phyloP scores from a whole-genome alignment of 1,139 yeast species.

The Lodderomyces margitis region DNA sequence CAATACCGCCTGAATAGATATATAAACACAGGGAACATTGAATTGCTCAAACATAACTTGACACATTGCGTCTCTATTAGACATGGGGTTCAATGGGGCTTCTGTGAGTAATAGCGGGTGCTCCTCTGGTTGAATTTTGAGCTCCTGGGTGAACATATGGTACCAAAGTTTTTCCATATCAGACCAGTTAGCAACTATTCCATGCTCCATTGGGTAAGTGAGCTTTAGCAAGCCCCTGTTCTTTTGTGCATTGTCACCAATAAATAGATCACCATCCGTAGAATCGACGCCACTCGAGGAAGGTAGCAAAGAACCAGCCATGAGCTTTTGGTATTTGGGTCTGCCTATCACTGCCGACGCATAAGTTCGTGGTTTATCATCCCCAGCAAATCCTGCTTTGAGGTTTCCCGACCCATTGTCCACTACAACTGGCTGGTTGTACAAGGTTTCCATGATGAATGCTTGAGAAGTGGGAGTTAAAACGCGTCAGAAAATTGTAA shows the following conservation, averaged over 20 bases:
- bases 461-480: neutral
- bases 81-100: constrained; percentile 78
- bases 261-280: constrained; percentile 43
- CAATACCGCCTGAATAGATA: constrained; percentile 80
- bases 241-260: constrained; percentile 74
- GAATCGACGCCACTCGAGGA: constrained; percentile 9
- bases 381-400: constrained; percentile 94
- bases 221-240: constrained; percentile 72
- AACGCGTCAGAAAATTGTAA: constrained; percentile 5
- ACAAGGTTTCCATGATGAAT: constrained; percentile 21
- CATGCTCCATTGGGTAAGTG: constrained; percentile 75
- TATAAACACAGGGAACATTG: constrained; percentile 82
- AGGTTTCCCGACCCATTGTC: constrained; percentile 92
- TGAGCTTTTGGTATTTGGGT: constrained; percentile 78
- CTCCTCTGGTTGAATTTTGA: constrained; percentile 51
- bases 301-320: constrained; percentile 70
- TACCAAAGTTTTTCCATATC: constrained; percentile 82
- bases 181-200: constrained; percentile 80
- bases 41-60: constrained; percentile 82
- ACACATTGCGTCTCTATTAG: constrained; percentile 69
- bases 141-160: constrained; percentile 56
- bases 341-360: constrained; percentile 63
- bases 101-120: constrained; percentile 77
- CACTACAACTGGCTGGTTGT: constrained; percentile 85
- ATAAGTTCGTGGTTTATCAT: constrained; percentile 68